These are phyloP conservation scores for Rubus idaeus DNA, from an alignment of 306 rosid species.

Conservation along the genomic window DNA sequence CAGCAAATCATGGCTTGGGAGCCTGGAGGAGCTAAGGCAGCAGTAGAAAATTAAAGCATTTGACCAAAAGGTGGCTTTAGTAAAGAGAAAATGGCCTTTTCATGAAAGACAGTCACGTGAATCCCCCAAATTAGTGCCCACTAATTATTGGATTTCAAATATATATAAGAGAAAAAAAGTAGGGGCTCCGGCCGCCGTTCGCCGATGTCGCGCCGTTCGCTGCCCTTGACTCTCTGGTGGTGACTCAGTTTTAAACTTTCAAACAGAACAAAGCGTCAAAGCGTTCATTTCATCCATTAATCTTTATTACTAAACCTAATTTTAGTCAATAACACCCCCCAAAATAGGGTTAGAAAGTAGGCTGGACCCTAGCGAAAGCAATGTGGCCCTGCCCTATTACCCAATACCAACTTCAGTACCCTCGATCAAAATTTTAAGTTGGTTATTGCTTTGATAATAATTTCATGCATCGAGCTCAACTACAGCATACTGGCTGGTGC, in stretches of 20 bases:
- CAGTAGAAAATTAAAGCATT: not conserved
- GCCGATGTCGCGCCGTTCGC: conserved; percentile 39
- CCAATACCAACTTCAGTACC: not conserved
- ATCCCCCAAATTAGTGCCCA: conserved; percentile 48
- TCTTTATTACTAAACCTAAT: not conserved
- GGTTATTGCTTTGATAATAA: too few relatives aligned
- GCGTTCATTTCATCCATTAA: not conserved
- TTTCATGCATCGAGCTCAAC: not conserved
- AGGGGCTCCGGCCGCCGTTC: conserved; percentile 40
- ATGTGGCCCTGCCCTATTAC: not conserved
- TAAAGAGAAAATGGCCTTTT: conserved; percentile 15
- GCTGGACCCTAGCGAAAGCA: not conserved
- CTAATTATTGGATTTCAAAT: conserved; percentile 41
- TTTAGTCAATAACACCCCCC: not conserved
- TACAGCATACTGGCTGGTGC: too few relatives aligned
- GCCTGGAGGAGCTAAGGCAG: not conserved
- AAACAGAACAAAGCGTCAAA: not conserved
- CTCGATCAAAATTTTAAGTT: not conserved
- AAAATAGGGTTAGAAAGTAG: not conserved
- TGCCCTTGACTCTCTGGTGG: conserved; percentile 23
- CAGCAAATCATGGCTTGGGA: not conserved
- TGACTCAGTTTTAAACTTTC: not conserved
- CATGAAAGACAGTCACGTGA: conserved; percentile 36
- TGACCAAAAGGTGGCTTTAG: not conserved
- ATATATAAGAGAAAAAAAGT: not conserved